These are phyloP conservation scores for Phytophthora agathidicida DNA, from an alignment of 352 stramenopile species.

Conservation along the genomic window DNA sequence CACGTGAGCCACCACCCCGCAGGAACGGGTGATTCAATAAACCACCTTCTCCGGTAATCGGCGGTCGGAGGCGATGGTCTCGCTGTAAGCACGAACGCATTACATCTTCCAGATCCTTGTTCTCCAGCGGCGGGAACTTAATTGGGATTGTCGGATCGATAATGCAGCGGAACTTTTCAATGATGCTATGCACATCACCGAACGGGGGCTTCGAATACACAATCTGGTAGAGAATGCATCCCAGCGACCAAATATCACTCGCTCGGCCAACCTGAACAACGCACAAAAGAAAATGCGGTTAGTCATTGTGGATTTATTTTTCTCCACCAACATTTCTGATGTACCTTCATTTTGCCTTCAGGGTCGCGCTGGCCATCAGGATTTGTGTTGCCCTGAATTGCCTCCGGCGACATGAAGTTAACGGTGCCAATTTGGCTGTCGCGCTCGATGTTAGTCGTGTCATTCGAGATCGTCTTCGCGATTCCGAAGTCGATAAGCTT, in stretches of 20 bases:
- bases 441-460: conserved; percentile 97
- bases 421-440: conserved; percentile 96
- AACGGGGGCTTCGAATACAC: conserved; percentile 97
- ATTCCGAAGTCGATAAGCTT: conserved; percentile 99
- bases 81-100: conserved; percentile 87
- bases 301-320: not conserved
- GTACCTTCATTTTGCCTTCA: conserved; percentile 79
- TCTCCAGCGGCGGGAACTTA: conserved; percentile 79
- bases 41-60: conserved; percentile 80
- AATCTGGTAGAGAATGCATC: conserved; percentile 98
- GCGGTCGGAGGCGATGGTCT: conserved; percentile 74
- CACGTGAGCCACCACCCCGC: conserved; percentile 33
- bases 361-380: conserved; percentile 62
- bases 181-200: conserved; percentile 92
- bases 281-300: not conserved
- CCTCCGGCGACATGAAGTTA: conserved; percentile 97
- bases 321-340: not conserved
- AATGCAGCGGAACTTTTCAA: conserved; percentile 96
- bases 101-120: conserved; percentile 87
- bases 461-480: conserved; percentile 96
- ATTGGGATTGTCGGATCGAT: conserved; percentile 93
- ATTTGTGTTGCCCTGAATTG: conserved; percentile 68
- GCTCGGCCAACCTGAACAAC: conserved; percentile 82
- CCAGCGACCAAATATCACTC: conserved; percentile 97
- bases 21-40: conserved; percentile 90